These are phyloP conservation scores for Trichoderma lentiforme DNA, from an alignment of 2,329 filamentous ascomycete genomes.

Conservation along the genomic window DNA sequence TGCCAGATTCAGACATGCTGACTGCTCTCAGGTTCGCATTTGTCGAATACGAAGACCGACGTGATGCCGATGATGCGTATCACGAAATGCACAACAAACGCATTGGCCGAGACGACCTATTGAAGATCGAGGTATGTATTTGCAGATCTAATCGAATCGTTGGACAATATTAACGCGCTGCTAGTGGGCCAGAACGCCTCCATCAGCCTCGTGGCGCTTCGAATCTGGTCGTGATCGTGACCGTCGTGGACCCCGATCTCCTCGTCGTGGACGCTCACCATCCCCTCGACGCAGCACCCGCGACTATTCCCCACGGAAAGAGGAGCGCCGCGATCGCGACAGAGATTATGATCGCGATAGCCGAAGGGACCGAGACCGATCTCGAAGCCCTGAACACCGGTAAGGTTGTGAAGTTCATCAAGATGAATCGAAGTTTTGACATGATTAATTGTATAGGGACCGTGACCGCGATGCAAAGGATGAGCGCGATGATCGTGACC, in stretches of 20 bases:
- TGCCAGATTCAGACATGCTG: neutral
- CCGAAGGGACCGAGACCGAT: constrained; percentile 73
- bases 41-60: constrained; percentile 97
- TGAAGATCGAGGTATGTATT: constrained; percentile 85
- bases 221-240: constrained; percentile 83
- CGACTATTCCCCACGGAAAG: constrained; percentile 84
- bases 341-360: constrained; percentile 74
- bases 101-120: constrained; percentile 86
- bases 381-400: constrained; percentile 65
- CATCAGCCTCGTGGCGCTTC: constrained; percentile 97
- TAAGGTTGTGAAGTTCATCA: constrained; percentile 30
- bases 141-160: constrained; percentile 10
- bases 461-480: constrained; percentile 58
- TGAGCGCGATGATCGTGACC: constrained; percentile 69
- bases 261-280: constrained; percentile 68
- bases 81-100: constrained; percentile 99
- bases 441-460: constrained; percentile 39
- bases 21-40: constrained; percentile 73
- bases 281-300: constrained; percentile 73
- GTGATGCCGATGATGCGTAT: constrained; percentile 97
- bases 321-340: constrained; percentile 78
- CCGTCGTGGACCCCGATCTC: constrained; percentile 52
- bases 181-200: constrained; percentile 98
- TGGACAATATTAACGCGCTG: neutral
- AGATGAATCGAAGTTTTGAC: constrained; percentile 23